Percentiles rank a stretch among this genome's conserved stretches.
Evolutionary conservation across 129 eudicot species (phyloP).

Genomic region (Artemisia argyi): DNA sequence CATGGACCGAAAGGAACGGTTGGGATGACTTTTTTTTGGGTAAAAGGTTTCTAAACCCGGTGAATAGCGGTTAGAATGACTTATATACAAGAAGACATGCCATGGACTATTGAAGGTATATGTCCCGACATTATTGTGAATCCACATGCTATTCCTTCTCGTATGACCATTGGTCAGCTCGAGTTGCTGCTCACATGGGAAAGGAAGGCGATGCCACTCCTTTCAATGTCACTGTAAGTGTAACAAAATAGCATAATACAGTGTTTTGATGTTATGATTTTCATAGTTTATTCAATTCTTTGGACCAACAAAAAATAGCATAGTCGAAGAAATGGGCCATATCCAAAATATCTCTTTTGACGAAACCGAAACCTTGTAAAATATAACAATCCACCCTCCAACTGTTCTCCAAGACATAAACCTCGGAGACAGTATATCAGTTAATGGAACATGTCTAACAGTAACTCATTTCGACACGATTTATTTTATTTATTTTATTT

Average conservation of each 20-base stretch:
- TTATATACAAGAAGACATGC: too few relatives aligned
- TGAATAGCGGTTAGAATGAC: too few relatives aligned
- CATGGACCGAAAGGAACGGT: too few relatives aligned
- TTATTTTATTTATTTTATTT: too few relatives aligned
- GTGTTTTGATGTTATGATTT: too few relatives aligned
- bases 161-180: not conserved
- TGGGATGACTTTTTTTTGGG: too few relatives aligned
- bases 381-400: constrained; percentile 52
- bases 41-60: too few relatives aligned
- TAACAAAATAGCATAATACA: not conserved
- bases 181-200: not conserved
- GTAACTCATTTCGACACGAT: constrained; percentile 59
- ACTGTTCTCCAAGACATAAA: constrained; percentile 57
- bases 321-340: constrained; percentile 82
- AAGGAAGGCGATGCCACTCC: constrained; percentile 3
- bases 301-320: too few relatives aligned
- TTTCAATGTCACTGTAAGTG: constrained; percentile 48
- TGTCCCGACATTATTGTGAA: constrained; percentile 35
- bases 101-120: not conserved
- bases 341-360: constrained; percentile 48
- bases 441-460: constrained; percentile 81
- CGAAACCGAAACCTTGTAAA: constrained; percentile 45
- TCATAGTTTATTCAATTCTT: too few relatives aligned
- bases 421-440: constrained; percentile 84
- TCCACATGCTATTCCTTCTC: constrained; percentile 42